phyloP scores from a whole-genome alignment of 306 rosid species.

The Sesbania bispinosa region DNA sequence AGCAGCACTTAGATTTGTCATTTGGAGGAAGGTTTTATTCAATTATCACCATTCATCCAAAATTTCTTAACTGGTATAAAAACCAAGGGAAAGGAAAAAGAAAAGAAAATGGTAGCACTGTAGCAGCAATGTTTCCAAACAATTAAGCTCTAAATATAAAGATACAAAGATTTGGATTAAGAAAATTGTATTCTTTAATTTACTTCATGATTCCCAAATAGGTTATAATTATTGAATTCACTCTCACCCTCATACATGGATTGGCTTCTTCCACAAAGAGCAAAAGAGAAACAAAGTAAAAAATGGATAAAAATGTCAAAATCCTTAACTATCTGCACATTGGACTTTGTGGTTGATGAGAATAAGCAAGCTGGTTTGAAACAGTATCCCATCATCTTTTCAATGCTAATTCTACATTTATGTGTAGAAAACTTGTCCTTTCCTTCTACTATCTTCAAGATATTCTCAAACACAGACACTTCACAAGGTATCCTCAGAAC shows the following conservation, averaged over 20 bases:
- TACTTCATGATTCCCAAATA: conserved; percentile 17
- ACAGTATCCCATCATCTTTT: conserved; percentile 43
- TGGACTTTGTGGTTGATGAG: conserved; percentile 75
- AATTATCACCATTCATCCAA: not conserved
- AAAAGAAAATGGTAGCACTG: not conserved
- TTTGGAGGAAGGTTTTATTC: not conserved
- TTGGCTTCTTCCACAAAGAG: conserved; percentile 37
- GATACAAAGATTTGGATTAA: conserved; percentile 1
- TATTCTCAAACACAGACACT: conserved; percentile 61
- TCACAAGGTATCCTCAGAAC: conserved; percentile 86
- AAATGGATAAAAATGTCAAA: conserved; percentile 7
- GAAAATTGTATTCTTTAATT: conserved; percentile 13
- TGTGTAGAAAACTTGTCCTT: conserved; percentile 44
- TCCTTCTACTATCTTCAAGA: conserved; percentile 62
- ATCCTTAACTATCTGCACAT: conserved; percentile 63
- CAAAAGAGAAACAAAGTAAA: conserved; percentile 11
- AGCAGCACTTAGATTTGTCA: not conserved
- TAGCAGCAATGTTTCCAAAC: not conserved
- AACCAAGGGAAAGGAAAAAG: not conserved
- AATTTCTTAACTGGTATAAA: not conserved
- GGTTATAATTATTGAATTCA: conserved; percentile 25
- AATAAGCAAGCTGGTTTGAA: conserved; percentile 43
- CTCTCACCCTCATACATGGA: conserved; percentile 27
- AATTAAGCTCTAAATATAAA: not conserved
- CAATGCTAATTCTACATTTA: conserved; percentile 36